phyloP scores from a whole-genome alignment of 2,329 filamentous ascomycete species.

The Pseudocercospora fijiensis region DNA sequence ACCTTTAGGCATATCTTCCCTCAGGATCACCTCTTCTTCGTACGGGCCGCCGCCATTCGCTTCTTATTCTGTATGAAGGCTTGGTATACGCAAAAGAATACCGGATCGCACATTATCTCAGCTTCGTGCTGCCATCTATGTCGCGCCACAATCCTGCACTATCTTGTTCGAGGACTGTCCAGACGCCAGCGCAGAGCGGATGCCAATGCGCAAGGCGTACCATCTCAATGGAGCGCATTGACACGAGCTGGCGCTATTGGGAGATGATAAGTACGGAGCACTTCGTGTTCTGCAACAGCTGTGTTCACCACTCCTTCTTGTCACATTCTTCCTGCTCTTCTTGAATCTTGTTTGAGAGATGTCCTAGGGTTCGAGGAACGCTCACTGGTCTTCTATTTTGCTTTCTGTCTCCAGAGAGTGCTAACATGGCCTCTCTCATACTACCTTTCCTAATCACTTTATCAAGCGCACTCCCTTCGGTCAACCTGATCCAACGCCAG shows the following conservation, averaged over 20 bases:
- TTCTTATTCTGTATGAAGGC: not conserved
- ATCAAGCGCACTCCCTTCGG: not conserved
- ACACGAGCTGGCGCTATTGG: not conserved
- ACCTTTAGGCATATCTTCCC: not conserved
- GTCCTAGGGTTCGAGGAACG: not conserved
- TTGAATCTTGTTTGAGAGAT: not conserved
- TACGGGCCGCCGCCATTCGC: not conserved
- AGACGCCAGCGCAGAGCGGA: not conserved
- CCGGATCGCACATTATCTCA: not conserved
- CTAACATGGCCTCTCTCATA: not conserved
- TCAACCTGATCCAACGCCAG: slow-evolving; percentile 13
- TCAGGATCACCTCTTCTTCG: not conserved
- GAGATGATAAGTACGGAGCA: not conserved
- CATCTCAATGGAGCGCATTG: not conserved
- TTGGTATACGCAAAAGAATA: not conserved
- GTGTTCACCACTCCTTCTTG: not conserved
- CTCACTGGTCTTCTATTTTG: not conserved
- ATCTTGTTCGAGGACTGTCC: not conserved
- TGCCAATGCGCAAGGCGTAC: not conserved
- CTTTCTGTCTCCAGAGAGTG: not conserved
- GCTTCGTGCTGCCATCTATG: not conserved
- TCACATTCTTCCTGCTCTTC: not conserved
- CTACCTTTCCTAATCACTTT: not conserved
- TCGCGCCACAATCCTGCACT: not conserved
- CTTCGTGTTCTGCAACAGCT: not conserved